Evolutionary conservation across 148 eudicot genomes (phyloP).

Genomic region (Camellia sinensis): DNA sequence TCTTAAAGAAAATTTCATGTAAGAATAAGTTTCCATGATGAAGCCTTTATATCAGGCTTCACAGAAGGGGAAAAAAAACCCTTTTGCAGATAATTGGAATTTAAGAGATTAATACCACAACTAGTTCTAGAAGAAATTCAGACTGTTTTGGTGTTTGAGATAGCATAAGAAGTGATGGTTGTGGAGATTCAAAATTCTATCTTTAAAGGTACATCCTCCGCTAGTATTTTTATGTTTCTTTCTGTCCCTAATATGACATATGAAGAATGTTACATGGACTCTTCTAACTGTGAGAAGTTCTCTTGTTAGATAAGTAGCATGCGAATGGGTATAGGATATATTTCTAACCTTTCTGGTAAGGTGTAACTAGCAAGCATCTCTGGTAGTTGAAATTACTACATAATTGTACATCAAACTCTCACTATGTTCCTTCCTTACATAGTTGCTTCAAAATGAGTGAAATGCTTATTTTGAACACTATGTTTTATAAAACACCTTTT

Average conservation of each 20-base stretch:
- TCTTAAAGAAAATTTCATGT: neutral
- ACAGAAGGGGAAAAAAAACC: neutral
- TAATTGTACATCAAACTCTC: too few species aligned
- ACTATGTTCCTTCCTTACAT: neutral
- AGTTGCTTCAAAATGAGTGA: neutral
- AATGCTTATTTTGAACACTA: neutral
- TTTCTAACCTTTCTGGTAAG: neutral
- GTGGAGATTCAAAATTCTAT: neutral
- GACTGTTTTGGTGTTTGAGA: neutral
- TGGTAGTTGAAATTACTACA: neutral
- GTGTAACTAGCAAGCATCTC: neutral
- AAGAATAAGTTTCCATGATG: neutral
- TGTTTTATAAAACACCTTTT: neutral
- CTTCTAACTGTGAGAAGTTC: neutral
- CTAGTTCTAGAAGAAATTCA: neutral
- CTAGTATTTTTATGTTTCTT: neutral
- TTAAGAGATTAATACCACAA: neutral
- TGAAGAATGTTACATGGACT: neutral
- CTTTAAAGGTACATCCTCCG: neutral
- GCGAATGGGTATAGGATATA: too few species aligned
- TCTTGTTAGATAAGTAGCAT: neutral
- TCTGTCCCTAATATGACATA: neutral
- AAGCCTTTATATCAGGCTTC: neutral
- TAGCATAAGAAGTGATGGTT: neutral
- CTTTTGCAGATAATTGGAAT: neutral